Conservation (phyloP, 2,329 filamentous ascomycete species). For the Cladorrhinum sp. region DNA sequence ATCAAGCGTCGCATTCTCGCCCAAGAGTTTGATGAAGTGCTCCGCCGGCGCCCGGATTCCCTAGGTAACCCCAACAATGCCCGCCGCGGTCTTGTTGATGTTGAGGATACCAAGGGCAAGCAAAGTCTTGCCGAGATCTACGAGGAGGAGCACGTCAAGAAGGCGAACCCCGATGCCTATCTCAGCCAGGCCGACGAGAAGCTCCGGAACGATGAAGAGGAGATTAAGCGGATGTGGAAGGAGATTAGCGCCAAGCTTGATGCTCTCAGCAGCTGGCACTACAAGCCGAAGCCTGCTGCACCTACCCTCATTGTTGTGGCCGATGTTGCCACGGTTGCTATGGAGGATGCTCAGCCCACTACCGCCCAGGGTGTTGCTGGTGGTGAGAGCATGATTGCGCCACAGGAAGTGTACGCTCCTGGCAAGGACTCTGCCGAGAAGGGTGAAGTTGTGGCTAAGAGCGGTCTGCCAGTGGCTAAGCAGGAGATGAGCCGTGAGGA, state of each 20-base stretch:
- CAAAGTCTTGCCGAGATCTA: constrained; percentile 90
- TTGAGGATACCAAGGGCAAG: constrained; percentile 84
- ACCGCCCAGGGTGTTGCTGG: constrained; percentile 71
- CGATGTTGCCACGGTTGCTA: constrained; percentile 85
- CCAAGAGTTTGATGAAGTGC: constrained; percentile 88
- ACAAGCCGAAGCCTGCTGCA: constrained; percentile 82
- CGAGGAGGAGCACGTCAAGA: constrained; percentile 84
- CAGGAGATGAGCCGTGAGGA: constrained; percentile 89
- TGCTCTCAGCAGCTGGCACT: constrained; percentile 88
- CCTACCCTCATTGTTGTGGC: constrained; percentile 82
- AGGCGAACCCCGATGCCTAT: constrained; percentile 72
- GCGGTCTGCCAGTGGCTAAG: constrained; percentile 71
- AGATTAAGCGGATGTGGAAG: constrained; percentile 80
- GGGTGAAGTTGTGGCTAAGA: constrained; percentile 74
- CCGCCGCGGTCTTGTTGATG: constrained; percentile 70
- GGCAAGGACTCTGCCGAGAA: constrained; percentile 60
- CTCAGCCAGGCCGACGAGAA: constrained; percentile 81
- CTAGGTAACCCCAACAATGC: constrained; percentile 57
- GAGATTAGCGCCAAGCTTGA: constrained; percentile 79
- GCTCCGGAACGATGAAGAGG: constrained; percentile 73
- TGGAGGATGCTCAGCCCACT: constrained; percentile 92
- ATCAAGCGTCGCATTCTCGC: constrained; percentile 91
- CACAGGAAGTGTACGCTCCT: constrained; percentile 91
- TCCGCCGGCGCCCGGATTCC: constrained; percentile 74
- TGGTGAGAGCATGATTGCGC: constrained; percentile 74